Percentiles rank a stretch among this genome's conserved stretches.
These are phyloP conservation scores for Nyssa sinensis DNA, from an alignment of 148 eudicot genomes.

Conservation along the genomic window DNA sequence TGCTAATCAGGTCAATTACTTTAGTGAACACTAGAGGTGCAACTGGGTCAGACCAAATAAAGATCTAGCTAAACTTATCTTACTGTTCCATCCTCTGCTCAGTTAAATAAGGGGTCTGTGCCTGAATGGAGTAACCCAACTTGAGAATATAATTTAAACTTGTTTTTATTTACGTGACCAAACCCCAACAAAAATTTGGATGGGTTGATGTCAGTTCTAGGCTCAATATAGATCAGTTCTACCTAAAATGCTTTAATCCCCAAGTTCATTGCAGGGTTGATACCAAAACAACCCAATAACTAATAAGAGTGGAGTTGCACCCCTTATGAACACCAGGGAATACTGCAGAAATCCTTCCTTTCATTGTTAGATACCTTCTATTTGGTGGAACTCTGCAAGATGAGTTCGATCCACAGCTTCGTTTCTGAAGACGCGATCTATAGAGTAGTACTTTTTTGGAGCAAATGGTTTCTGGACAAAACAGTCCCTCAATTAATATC, in stretches of 20 bases:
- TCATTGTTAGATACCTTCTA: slow-evolving; percentile 63
- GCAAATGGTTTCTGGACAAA: slow-evolving; percentile 54
- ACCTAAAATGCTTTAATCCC: background rate
- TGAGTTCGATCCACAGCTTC: slow-evolving; percentile 99
- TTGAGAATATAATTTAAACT: background rate
- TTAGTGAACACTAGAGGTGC: background rate
- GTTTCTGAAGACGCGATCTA: slow-evolving; percentile 96
- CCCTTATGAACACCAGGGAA: background rate
- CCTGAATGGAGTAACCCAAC: background rate
- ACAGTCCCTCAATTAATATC: background rate
- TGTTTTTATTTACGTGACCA: background rate
- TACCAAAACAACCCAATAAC: background rate
- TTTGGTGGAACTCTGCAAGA: slow-evolving; percentile 95
- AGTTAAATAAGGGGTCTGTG: background rate
- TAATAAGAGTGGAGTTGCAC: background rate
- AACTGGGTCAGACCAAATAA: background rate
- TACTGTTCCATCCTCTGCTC: background rate
- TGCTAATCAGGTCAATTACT: background rate
- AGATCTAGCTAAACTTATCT: background rate
- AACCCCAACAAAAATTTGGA: no score
- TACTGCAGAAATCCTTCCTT: background rate
- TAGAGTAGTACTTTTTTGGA: slow-evolving; percentile 81
- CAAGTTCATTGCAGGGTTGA: background rate
- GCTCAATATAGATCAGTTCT: background rate
- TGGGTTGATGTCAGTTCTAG: background rate